A percentile compares a stretch with the other conserved stretches of the same genome.
Conservation (phyloP, 148 eudicot genomes). For the Chenopodium quinoa region DNA sequence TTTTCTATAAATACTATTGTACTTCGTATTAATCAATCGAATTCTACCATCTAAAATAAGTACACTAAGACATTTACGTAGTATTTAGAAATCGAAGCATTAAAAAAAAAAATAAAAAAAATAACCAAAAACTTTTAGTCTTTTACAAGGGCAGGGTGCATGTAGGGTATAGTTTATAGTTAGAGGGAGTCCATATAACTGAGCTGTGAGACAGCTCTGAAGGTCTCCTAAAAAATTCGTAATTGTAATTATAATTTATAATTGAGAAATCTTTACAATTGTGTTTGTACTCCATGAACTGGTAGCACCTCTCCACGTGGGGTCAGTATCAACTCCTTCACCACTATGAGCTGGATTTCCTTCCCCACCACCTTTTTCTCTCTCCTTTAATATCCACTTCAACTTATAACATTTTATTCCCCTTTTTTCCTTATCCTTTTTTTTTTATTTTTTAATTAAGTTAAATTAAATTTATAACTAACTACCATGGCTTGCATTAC, state of each 20-base stretch:
- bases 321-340: conserved; percentile 27
- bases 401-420: neutral
- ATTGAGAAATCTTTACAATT: conserved; percentile 14
- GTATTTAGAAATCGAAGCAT: too few species aligned
- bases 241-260: neutral
- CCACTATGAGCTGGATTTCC: conserved; percentile 25
- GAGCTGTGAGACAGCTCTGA: conserved; percentile 32
- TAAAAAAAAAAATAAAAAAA: neutral
- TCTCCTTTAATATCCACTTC: neutral
- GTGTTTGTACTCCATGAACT: conserved; percentile 19
- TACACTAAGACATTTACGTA: too few species aligned
- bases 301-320: conserved; percentile 32
- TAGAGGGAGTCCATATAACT: conserved; percentile 20
- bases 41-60: too few species aligned
- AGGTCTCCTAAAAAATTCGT: conserved; percentile 19
- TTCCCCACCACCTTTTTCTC: neutral
- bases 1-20: too few species aligned
- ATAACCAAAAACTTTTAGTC: neutral
- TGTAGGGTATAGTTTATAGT: conserved; percentile 10
- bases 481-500: too few species aligned
- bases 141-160: neutral
- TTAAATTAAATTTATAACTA: too few species aligned
- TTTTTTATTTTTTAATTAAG: too few species aligned
- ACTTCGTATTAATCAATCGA: too few species aligned
- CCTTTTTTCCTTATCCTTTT: neutral